Conservation (phyloP, 805 yeast species). For the Teunomyces lycoperdinae region DNA sequence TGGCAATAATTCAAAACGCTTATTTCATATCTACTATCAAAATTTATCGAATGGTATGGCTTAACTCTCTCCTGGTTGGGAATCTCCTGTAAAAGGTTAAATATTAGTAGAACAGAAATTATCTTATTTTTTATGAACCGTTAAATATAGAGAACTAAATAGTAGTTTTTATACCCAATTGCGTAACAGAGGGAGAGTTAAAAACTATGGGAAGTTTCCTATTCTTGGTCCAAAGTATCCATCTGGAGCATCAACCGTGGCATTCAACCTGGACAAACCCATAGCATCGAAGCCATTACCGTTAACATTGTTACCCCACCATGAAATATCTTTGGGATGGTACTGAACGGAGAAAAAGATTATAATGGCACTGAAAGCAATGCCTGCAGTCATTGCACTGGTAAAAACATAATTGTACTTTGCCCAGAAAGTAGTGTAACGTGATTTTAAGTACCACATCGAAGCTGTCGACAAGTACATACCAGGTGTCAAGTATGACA, state of each 20-base stretch:
- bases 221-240: slow-evolving; percentile 37
- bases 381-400: slow-evolving; percentile 27
- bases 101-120: too few relatives aligned
- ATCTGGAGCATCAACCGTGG: slow-evolving; percentile 20
- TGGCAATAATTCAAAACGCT: too few relatives aligned
- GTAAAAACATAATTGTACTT: slow-evolving; percentile 30
- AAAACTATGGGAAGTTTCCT: slow-evolving; percentile 21
- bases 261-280: slow-evolving; percentile 12
- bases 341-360: slow-evolving; percentile 35
- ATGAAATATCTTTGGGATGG: slow-evolving; percentile 14
- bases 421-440: slow-evolving; percentile 30
- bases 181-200: too few relatives aligned
- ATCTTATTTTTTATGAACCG: too few relatives aligned
- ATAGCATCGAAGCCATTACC: background rate
- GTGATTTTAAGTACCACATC: slow-evolving; percentile 24
- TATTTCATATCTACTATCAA: too few relatives aligned
- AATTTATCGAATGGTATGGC: too few relatives aligned
- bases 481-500: slow-evolving; percentile 25
- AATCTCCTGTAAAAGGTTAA: too few relatives aligned
- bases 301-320: slow-evolving; percentile 8
- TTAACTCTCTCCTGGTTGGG: too few relatives aligned
- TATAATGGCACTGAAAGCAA: slow-evolving; percentile 29
- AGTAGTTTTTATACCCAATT: background rate
- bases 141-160: too few relatives aligned
- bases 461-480: slow-evolving; percentile 20